Conservation (phyloP, 2,329 filamentous ascomycete species). For the Alternaria sp. region DNA sequence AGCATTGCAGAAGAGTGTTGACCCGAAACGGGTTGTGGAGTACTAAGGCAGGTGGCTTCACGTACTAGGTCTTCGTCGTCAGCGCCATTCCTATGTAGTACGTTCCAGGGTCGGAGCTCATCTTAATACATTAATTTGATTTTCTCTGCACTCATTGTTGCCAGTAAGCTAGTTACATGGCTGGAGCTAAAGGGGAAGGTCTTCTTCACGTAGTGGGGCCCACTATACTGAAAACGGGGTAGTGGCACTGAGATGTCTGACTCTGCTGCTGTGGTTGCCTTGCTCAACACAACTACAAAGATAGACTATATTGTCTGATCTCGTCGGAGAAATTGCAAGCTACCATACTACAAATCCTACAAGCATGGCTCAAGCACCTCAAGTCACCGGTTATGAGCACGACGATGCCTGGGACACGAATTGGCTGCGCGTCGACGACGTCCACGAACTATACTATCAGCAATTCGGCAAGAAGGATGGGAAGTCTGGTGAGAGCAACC, state of each 20-base stretch:
- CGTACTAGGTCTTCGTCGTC: conserved; percentile 21
- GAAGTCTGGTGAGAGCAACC: conserved; percentile 46
- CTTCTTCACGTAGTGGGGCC: conserved; percentile 13
- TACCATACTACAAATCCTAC: background rate
- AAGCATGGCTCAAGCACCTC: conserved; percentile 25
- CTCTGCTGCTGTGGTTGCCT: conserved; percentile 9
- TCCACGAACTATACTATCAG: conserved; percentile 52
- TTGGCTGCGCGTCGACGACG: conserved; percentile 44
- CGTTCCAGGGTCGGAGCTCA: background rate
- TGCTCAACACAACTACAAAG: background rate
- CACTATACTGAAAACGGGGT: conserved; percentile 23
- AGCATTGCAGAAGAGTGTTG: conserved; percentile 31
- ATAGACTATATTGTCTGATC: background rate
- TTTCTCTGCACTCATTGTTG: background rate
- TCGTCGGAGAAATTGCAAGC: background rate
- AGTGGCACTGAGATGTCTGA: conserved; percentile 14
- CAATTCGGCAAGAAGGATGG: conserved; percentile 53
- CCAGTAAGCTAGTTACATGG: background rate
- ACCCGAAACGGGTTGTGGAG: conserved; percentile 35
- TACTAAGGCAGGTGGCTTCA: conserved; percentile 33
- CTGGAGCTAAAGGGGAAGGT: conserved; percentile 15
- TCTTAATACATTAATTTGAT: background rate
- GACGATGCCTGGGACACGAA: conserved; percentile 47
- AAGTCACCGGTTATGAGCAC: conserved; percentile 43
- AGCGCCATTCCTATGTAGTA: background rate